phyloP scores from a whole-genome alignment of 805 yeast species.

The Sugiyamaella marilandica region DNA sequence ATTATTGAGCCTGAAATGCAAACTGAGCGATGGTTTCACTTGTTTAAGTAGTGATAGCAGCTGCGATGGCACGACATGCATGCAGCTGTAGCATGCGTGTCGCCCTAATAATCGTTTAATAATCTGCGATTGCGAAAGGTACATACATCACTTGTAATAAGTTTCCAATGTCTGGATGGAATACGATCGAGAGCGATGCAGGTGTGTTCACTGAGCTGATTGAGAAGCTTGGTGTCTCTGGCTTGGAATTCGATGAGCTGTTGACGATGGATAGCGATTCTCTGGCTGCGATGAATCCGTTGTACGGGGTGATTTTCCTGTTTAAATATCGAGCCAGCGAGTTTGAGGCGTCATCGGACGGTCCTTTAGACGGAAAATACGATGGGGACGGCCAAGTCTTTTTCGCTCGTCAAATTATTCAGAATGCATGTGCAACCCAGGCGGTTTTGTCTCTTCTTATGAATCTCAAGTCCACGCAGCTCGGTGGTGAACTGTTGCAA shows the following conservation, averaged over 20 bases:
- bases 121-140: too few relatives aligned
- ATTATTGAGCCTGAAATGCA: background rate
- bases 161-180: constrained; percentile 44
- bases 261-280: constrained; percentile 46
- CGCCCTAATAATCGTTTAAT: too few relatives aligned
- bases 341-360: constrained; percentile 2
- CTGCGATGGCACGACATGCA: too few relatives aligned
- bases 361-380: constrained; percentile 44
- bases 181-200: constrained; percentile 62
- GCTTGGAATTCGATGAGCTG: constrained; percentile 55
- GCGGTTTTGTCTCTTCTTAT: constrained; percentile 57
- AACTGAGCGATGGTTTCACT: too few relatives aligned
- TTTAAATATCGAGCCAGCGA: constrained; percentile 52
- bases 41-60: too few relatives aligned
- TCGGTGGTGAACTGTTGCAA: constrained; percentile 47
- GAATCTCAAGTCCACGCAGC: constrained; percentile 38
- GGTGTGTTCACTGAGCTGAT: constrained; percentile 61
- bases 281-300: constrained; percentile 31
- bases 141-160: too few relatives aligned
- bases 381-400: constrained; percentile 38
- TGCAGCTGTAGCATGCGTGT: too few relatives aligned
- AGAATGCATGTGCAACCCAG: constrained; percentile 71
- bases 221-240: constrained; percentile 48
- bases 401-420: constrained; percentile 60
- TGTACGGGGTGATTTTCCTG: constrained; percentile 57